phyloP scores from a whole-genome alignment of 192 early-diverging fungal genomes.

The Paraglomus occultum region DNA sequence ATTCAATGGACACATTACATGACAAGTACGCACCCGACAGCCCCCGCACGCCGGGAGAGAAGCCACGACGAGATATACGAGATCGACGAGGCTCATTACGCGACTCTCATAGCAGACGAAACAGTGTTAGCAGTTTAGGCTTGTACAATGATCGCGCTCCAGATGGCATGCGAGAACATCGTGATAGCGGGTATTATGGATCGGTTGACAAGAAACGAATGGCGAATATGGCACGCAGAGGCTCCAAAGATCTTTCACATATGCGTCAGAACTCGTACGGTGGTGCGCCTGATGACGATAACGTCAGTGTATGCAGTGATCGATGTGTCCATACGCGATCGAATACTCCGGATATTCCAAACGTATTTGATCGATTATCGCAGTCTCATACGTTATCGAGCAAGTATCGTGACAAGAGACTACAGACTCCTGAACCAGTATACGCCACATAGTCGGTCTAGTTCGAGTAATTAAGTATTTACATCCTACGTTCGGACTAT shows the following conservation, averaged over 20 bases:
- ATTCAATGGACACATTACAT: not conserved
- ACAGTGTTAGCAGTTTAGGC: slow-evolving; percentile 24
- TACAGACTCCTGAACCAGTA: no score
- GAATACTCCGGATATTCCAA: not conserved
- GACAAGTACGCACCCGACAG: not conserved
- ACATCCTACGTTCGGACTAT: no score
- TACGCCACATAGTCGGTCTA: no score
- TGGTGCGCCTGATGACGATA: slow-evolving; percentile 3
- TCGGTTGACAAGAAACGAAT: slow-evolving; percentile 12
- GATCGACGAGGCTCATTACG: not conserved
- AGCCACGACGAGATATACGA: not conserved
- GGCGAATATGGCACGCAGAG: slow-evolving; percentile 14
- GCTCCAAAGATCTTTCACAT: slow-evolving; percentile 22
- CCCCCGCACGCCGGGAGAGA: not conserved
- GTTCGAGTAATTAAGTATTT: no score
- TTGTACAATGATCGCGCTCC: not conserved
- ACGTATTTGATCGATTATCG: slow-evolving; percentile 26
- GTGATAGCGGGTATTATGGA: slow-evolving; percentile 28
- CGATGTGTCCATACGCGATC: slow-evolving; percentile 11
- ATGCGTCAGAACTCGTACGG: slow-evolving; percentile 11
- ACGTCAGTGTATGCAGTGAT: slow-evolving; percentile 3
- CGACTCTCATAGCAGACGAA: slow-evolving; percentile 5
- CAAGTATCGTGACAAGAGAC: no score
- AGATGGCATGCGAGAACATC: not conserved
- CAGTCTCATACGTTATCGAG: slow-evolving; percentile 9